These are phyloP conservation scores for Thamnidium elegans DNA, from an alignment of 192 early-diverging fungal genomes.

Conservation along the genomic window DNA sequence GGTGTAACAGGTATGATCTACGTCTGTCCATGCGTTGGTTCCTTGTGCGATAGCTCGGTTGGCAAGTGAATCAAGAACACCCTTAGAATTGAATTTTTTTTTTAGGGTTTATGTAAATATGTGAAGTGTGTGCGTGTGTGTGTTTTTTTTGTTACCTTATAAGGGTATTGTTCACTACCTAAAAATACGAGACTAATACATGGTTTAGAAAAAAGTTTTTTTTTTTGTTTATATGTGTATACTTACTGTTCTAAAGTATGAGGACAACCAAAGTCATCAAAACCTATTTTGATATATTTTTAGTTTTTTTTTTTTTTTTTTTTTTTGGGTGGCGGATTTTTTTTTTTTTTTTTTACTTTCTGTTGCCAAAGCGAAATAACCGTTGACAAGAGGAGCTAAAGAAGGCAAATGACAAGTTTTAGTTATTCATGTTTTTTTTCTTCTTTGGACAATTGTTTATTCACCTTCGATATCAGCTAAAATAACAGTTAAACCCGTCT, in stretches of 20 bases:
- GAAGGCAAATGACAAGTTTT: background rate
- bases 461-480: constrained; percentile 53
- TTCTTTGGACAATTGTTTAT: background rate
- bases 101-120: too few species aligned
- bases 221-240: background rate
- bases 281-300: constrained; percentile 28
- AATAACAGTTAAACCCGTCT: constrained; percentile 54
- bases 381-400: constrained; percentile 54
- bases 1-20: constrained; percentile 58
- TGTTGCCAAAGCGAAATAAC: constrained; percentile 55
- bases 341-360: constrained; percentile 41
- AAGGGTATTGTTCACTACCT: constrained; percentile 57
- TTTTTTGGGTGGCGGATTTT: background rate
- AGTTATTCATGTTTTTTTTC: background rate
- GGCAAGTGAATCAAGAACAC: constrained; percentile 61
- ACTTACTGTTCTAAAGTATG: constrained; percentile 61
- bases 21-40: constrained; percentile 64
- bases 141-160: constrained; percentile 40
- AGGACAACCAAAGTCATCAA: constrained; percentile 58
- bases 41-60: constrained; percentile 59
- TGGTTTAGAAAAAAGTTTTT: background rate
- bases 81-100: constrained; percentile 27
- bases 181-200: constrained; percentile 53
- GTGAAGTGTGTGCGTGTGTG: too few species aligned
- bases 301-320: background rate